These are phyloP conservation scores for Aspergillus funiculosus DNA, from an alignment of 495 filamentous ascomycete species.

Conservation along the genomic window DNA sequence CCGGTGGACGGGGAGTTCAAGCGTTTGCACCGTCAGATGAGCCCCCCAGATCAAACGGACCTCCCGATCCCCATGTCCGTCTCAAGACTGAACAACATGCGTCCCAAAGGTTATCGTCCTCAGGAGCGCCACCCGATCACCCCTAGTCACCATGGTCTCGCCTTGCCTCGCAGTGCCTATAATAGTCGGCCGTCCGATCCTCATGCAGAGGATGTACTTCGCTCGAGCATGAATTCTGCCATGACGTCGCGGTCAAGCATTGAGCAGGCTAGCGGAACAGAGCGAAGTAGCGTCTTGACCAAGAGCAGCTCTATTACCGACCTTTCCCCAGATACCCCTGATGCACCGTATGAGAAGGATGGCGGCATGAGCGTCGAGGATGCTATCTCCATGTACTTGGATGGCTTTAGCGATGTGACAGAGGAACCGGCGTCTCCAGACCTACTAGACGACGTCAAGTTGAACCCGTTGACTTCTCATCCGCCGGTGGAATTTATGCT, in stretches of 20 bases:
- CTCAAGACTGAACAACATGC: conserved; percentile 27
- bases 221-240: conserved; percentile 67
- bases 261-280: conserved; percentile 62
- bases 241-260: conserved; percentile 65
- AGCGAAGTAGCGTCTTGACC: conserved; percentile 74
- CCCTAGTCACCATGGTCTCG: conserved; percentile 20
- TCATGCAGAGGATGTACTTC: conserved; percentile 48
- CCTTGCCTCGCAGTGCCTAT: conserved; percentile 29
- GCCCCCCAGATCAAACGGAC: conserved; percentile 24
- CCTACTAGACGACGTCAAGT: conserved; percentile 26
- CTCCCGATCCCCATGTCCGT: conserved; percentile 42
- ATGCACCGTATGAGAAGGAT: conserved; percentile 52
- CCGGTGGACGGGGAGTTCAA: conserved; percentile 26
- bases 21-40: conserved; percentile 25
- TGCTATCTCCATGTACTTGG: conserved; percentile 87
- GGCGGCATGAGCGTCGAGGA: conserved; percentile 83
- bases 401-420: conserved; percentile 63
- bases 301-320: conserved; percentile 71
- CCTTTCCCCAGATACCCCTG: conserved; percentile 52
- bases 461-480: conserved; percentile 27
- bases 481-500: conserved; percentile 27
- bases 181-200: conserved; percentile 27
- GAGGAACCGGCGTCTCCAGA: conserved; percentile 39
- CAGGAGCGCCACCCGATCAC: conserved; percentile 28
- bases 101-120: conserved; percentile 26